phyloP scores from a whole-genome alignment of 441 rosid genomes.

The Gossypium davidsonii region DNA sequence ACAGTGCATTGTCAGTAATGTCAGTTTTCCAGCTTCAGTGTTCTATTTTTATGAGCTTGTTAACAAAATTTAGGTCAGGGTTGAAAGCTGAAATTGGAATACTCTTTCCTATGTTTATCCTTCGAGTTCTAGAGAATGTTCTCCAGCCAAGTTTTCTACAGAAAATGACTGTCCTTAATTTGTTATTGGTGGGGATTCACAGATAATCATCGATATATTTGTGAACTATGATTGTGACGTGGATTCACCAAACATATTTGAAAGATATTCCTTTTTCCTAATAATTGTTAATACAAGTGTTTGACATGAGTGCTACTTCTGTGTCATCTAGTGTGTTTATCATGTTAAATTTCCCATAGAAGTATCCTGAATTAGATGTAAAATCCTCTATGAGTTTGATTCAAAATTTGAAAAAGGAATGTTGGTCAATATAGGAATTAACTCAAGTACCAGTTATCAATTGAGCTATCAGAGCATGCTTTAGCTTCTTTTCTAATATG shows the following conservation, averaged over 20 bases:
- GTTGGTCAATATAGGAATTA: not conserved
- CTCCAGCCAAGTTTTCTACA: slow-evolving; percentile 97
- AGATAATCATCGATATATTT: slow-evolving; percentile 73
- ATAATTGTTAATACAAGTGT: not conserved
- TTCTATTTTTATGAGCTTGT: slow-evolving; percentile 71
- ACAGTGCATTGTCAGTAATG: slow-evolving; percentile 93
- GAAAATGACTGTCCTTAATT: slow-evolving; percentile 88
- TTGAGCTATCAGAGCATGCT: not conserved
- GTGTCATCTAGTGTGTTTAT: not conserved
- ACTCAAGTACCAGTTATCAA: not conserved
- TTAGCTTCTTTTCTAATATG: not conserved
- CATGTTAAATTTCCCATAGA: not conserved
- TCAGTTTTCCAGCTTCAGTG: slow-evolving; percentile 95
- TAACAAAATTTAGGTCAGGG: slow-evolving; percentile 72
- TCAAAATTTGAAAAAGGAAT: not conserved
- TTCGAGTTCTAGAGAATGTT: slow-evolving; percentile 94
- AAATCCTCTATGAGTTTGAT: not conserved
- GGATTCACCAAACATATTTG: slow-evolving; percentile 88
- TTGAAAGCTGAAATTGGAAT: slow-evolving; percentile 90
- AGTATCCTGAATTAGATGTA: not conserved
- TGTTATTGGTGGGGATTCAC: slow-evolving; percentile 74
- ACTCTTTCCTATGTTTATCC: slow-evolving; percentile 93
- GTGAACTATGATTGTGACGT: slow-evolving; percentile 94
- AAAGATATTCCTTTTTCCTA: slow-evolving; percentile 49
- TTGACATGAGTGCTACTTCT: not conserved